A percentile compares a stretch with the other conserved stretches of the same genome.
These are phyloP conservation scores for Pichia eremophila DNA, from an alignment of 805 yeast species.

Conservation along the genomic window DNA sequence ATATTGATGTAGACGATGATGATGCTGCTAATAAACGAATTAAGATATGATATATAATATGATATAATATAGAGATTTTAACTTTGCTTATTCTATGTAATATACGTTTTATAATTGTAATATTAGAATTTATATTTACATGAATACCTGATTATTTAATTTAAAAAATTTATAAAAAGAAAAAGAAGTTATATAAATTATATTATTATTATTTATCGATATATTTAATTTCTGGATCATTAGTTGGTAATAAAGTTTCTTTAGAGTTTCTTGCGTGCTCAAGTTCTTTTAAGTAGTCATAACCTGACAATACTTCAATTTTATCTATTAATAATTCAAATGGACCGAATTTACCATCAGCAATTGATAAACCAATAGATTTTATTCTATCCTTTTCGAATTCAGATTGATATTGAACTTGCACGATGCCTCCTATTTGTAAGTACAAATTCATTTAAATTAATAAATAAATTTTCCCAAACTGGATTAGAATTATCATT, in stretches of 20 bases:
- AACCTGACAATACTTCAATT: conserved; percentile 59
- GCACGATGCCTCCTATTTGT: conserved; percentile 67
- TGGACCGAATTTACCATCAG: conserved; percentile 74
- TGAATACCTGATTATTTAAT: no score
- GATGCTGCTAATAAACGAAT: neutral
- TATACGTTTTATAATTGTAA: no score
- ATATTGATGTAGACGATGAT: neutral
- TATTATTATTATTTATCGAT: no score
- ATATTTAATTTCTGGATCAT: neutral
- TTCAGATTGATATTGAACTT: conserved; percentile 44
- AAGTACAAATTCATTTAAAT: conserved; percentile 68
- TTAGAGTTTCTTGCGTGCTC: conserved; percentile 26
- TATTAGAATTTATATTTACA: no score
- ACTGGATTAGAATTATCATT: conserved; percentile 18
- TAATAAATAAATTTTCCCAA: conserved; percentile 79
- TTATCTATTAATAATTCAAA: conserved; percentile 60
- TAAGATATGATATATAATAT: neutral
- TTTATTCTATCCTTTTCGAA: conserved; percentile 57
- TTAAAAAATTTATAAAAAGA: no score
- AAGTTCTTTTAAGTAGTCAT: conserved; percentile 35
- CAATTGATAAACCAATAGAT: conserved; percentile 68
- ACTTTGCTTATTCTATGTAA: no score
- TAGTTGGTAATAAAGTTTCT: conserved; percentile 4
- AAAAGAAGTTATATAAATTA: no score
- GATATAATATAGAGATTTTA: neutral